Percentiles rank a stretch among this genome's conserved stretches.
Evolutionary conservation across 345 rosid genomes (phyloP).

Genomic region (Eucalyptus regnans): DNA sequence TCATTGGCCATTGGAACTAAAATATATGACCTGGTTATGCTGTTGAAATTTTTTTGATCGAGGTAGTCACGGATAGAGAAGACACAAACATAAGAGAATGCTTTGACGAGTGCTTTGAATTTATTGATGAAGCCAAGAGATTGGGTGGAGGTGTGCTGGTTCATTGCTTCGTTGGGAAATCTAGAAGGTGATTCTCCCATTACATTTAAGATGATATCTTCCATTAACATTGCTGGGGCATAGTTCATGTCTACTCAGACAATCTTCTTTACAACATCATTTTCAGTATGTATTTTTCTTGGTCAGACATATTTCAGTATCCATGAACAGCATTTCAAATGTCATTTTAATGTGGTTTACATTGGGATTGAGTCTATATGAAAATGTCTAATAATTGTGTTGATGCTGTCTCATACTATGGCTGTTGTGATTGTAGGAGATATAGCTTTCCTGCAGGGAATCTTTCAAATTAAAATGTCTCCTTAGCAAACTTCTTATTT

Average conservation of each 20-base stretch:
- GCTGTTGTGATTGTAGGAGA: background rate
- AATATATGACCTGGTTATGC: background rate
- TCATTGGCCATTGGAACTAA: background rate
- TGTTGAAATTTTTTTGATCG: background rate
- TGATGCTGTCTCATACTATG: background rate
- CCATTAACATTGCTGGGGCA: background rate
- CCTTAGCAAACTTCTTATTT: background rate
- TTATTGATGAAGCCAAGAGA: slow-evolving; percentile 58
- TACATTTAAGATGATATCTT: background rate
- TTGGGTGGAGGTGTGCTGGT: slow-evolving; percentile 63
- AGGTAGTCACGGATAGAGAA: slow-evolving; percentile 41
- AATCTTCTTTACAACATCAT: background rate
- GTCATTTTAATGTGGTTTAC: background rate
- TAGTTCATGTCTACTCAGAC: background rate
- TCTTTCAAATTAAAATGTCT: background rate
- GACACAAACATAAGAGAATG: slow-evolving; percentile 41
- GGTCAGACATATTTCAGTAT: background rate
- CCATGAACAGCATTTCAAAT: background rate
- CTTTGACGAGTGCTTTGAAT: slow-evolving; percentile 50
- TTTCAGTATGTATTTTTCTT: background rate
- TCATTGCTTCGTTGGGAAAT: slow-evolving; percentile 64
- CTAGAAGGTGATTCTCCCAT: slow-evolving; percentile 32
- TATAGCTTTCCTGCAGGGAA: background rate
- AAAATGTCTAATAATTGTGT: background rate
- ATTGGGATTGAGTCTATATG: background rate